Base-by-base conservation (phyloP, 768 basidiomycete species). In the Tephrocybe sp. region DNA sequence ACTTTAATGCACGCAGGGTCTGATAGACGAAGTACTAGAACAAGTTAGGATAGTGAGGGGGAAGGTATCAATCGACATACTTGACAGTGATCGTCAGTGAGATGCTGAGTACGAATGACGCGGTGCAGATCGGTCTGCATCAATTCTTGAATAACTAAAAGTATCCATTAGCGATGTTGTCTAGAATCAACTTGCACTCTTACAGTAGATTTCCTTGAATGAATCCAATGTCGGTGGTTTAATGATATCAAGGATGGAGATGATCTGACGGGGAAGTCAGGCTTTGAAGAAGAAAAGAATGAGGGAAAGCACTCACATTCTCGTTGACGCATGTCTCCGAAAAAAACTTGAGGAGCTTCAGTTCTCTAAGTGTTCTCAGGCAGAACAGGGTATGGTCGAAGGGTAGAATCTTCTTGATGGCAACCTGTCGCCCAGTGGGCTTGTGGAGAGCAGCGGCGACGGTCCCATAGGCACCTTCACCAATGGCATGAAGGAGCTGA, bases 321-420 rank as follows among this genome's bases (percentile, higher is more conserved):
- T 92, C 89, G 60, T 89, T 90, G 42, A 89, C 73, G 60, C 87
- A 89, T 39, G 79, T 77, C 58, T 87, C 85, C 5, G 86, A 87
- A 69, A 90, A 88, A 74, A 89, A 89, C 65, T 86, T 87, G 65
- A 89, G 78, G 16, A 97, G 75, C 72, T 97, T 96, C 66, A 97
- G 78, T 72, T 97, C 95, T 53, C 94, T 80, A 46, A 97, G 73
- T 2, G 94, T 98, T 52, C 88, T 79, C 64, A 96, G 72, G 60
- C 89, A 92, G 73, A 94, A 96, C 67, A 96, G 77, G 30, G 90
- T 87, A 65, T 96, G 94, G 62, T 96, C 94, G 68, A 97, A 96
- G 8, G 93, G 94, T 36, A 89, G 83, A 61, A 97, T 87, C 71
- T 92, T 93, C 80, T 96, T 98, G 72, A 96, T 95, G 38, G 94